A percentile compares a stretch with the other conserved stretches of the same genome.
Conservation (phyloP, 306 rosid genomes). For the Quercus variabilis region DNA sequence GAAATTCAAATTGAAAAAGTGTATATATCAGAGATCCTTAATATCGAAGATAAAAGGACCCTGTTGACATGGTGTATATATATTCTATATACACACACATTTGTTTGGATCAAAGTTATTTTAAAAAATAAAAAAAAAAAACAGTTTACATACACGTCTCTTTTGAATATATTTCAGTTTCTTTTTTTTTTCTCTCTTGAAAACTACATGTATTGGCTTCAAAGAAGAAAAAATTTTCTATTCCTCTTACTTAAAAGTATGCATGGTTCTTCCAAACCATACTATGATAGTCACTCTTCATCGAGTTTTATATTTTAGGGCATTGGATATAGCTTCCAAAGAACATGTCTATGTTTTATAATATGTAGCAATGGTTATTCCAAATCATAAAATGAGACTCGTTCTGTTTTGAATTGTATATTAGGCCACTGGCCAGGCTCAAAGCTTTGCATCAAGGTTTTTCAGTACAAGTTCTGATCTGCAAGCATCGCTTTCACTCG, state of each 20-base stretch:
- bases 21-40: not conserved
- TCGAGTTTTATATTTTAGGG: no score
- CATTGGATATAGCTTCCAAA: no score
- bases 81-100: no score
- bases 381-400: not conserved
- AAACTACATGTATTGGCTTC: no score
- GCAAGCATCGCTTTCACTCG: slow-evolving; percentile 9
- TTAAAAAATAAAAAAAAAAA: not conserved
- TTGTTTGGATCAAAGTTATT: not conserved
- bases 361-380: not conserved
- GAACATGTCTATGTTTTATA: no score
- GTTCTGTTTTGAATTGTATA: not conserved
- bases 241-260: no score
- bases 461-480: not conserved
- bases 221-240: no score
- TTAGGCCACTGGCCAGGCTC: not conserved
- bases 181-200: not conserved
- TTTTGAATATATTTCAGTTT: not conserved
- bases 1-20: no score
- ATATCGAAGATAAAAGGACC: not conserved
- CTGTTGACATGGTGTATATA: not conserved
- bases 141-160: not conserved
- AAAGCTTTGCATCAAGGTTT: not conserved
- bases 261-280: no score
- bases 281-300: no score